These are phyloP conservation scores for Rosa chinensis DNA, from an alignment of 306 rosid genomes.

Conservation along the genomic window DNA sequence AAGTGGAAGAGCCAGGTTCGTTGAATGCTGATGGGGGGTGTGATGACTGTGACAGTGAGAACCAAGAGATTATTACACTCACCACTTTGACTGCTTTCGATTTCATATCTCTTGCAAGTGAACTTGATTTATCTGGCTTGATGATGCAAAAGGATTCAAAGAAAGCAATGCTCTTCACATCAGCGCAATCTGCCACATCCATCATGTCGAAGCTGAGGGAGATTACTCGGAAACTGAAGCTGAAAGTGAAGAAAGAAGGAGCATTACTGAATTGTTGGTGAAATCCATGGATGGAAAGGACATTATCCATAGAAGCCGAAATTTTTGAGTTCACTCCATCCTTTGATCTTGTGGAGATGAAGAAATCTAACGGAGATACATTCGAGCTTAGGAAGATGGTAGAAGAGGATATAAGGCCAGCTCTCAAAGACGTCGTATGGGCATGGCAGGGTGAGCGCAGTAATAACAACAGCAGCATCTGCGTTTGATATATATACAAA, in stretches of 20 bases:
- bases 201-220: slow-evolving; percentile 44
- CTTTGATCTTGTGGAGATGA: slow-evolving; percentile 55
- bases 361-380: slow-evolving; percentile 52
- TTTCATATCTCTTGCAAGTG: slow-evolving; percentile 44
- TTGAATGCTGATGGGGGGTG: not conserved
- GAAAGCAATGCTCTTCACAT: slow-evolving; percentile 45
- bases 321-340: slow-evolving; percentile 43
- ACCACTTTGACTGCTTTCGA: slow-evolving; percentile 54
- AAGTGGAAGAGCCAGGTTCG: not conserved
- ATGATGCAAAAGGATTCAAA: slow-evolving; percentile 37
- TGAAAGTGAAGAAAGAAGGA: slow-evolving; percentile 44
- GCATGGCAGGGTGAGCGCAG: slow-evolving; percentile 52
- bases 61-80: slow-evolving; percentile 30
- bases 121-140: slow-evolving; percentile 44
- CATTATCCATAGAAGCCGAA: slow-evolving; percentile 45
- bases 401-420: slow-evolving; percentile 46
- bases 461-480: slow-evolving; percentile 30
- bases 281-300: slow-evolving; percentile 38
- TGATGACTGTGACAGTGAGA: slow-evolving; percentile 11
- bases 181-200: slow-evolving; percentile 41
- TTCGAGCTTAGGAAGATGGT: slow-evolving; percentile 47
- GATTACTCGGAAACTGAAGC: slow-evolving; percentile 35
- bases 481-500: not conserved
- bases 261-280: slow-evolving; percentile 44
- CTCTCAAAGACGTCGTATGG: slow-evolving; percentile 56